Evolutionary conservation across 352 stramenopile genomes (phyloP).

Genomic region (Globisporangium nunn): DNA sequence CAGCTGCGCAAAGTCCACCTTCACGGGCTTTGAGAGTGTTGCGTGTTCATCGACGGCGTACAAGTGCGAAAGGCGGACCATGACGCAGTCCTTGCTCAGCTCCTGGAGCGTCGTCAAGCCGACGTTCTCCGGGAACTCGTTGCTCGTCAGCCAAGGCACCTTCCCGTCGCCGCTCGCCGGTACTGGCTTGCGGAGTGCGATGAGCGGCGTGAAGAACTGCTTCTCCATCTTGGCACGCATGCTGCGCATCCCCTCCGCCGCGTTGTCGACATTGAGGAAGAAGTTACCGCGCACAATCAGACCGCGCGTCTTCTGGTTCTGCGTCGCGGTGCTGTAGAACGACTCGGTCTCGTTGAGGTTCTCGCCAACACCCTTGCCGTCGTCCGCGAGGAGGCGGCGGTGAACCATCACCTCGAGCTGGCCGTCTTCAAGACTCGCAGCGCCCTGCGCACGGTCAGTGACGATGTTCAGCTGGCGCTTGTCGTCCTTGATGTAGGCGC

Average conservation of each 20-base stretch:
- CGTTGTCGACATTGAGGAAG: constrained; percentile 58
- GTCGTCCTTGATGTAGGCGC: constrained; percentile 90
- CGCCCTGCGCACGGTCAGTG: constrained; percentile 91
- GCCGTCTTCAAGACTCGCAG: constrained; percentile 84
- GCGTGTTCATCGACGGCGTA: constrained; percentile 86
- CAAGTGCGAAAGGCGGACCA: constrained; percentile 93
- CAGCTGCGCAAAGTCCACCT: constrained; percentile 62
- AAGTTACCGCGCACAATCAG: constrained; percentile 63
- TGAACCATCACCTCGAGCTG: constrained; percentile 98
- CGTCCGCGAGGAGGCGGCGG: constrained; percentile 89
- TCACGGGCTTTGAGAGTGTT: constrained; percentile 64
- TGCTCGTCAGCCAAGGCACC: constrained; percentile 51
- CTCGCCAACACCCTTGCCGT: constrained; percentile 91
- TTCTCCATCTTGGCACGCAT: constrained; percentile 62
- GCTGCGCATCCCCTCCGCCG: constrained; percentile 41
- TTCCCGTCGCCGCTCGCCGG: constrained; percentile 30
- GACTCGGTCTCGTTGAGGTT: constrained; percentile 91
- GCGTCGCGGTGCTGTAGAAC: constrained; percentile 39
- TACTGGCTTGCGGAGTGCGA: constrained; percentile 40
- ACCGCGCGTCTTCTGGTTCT: constrained; percentile 53
- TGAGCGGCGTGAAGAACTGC: constrained; percentile 59
- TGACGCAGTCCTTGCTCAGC: constrained; percentile 62
- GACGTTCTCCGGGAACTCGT: constrained; percentile 88
- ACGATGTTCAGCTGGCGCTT: constrained; percentile 82
- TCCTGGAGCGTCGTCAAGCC: constrained; percentile 89